Percentiles rank a stretch among this genome's conserved stretches.
These are phyloP conservation scores for Elsinoe australis DNA, from an alignment of 2,329 filamentous ascomycete genomes.

Conservation along the genomic window DNA sequence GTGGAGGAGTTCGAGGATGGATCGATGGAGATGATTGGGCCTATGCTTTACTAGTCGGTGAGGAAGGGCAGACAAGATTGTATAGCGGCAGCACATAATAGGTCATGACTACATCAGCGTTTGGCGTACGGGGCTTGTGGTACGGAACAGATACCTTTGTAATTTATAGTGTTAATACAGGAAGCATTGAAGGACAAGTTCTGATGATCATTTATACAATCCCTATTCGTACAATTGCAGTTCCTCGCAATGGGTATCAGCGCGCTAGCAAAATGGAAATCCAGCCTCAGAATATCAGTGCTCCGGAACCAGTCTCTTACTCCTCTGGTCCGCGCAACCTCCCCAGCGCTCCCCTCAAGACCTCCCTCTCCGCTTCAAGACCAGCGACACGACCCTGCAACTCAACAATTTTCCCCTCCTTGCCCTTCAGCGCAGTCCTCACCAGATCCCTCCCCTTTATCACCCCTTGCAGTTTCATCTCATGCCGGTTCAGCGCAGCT, in stretches of 20 bases:
- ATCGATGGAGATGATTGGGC: not conserved
- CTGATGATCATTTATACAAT: too few relatives aligned
- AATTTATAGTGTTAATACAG: slow-evolving; percentile 9
- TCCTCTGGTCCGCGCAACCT: slow-evolving; percentile 1
- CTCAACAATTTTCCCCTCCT: slow-evolving; percentile 57
- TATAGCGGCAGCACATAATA: too few relatives aligned
- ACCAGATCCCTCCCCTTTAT: slow-evolving; percentile 58
- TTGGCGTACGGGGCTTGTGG: not conserved
- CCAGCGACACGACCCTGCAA: slow-evolving; percentile 57
- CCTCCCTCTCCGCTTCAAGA: slow-evolving; percentile 50
- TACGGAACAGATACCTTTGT: not conserved
- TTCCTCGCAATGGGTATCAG: slow-evolving; percentile 15
- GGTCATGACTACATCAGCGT: slow-evolving; percentile 8
- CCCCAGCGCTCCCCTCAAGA: slow-evolving; percentile 36
- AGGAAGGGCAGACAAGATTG: not conserved
- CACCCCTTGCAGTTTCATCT: slow-evolving; percentile 53
- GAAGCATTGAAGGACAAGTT: too few relatives aligned
- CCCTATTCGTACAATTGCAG: too few relatives aligned
- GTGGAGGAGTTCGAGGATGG: slow-evolving; percentile 2
- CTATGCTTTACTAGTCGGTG: not conserved
- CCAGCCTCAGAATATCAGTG: too few relatives aligned
- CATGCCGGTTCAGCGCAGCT: slow-evolving; percentile 47
- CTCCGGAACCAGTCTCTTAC: not conserved
- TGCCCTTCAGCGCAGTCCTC: slow-evolving; percentile 53
- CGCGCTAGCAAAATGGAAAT: too few relatives aligned